Conservation (phyloP, 176 grass and related monocot species). For the Areca catechu region DNA sequence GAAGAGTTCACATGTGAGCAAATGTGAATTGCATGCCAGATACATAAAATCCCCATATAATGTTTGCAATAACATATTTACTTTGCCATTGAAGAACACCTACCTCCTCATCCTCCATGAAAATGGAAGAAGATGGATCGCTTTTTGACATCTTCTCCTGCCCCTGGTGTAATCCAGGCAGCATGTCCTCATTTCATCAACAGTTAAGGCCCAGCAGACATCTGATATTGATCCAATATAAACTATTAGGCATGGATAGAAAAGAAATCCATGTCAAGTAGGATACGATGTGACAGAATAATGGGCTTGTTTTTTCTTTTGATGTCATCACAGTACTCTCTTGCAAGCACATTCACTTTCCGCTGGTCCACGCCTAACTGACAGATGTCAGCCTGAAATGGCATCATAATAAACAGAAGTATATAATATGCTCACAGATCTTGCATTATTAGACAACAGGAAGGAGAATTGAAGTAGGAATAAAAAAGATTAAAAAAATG, state of each 20-base stretch:
- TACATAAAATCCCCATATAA: too few species aligned
- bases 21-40: too few species aligned
- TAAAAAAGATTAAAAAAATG: too few species aligned
- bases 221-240: too few species aligned
- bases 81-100: not conserved
- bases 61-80: too few species aligned
- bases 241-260: not conserved
- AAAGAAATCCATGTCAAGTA: constrained; percentile 6
- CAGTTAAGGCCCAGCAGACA: not conserved
- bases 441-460: too few species aligned
- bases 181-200: constrained; percentile 48
- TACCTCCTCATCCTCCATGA: constrained; percentile 98
- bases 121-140: constrained; percentile 75
- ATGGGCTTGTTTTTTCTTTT: constrained; percentile 92
- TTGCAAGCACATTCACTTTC: constrained; percentile 82
- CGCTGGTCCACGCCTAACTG: constrained; percentile 81
- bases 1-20: too few species aligned
- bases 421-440: too few species aligned
- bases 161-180: constrained; percentile 85
- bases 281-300: constrained; percentile 94
- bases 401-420: not conserved
- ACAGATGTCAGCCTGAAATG: constrained; percentile 73
- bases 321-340: constrained; percentile 75
- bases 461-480: too few species aligned
- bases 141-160: constrained; percentile 98